phyloP scores from a whole-genome alignment of 1,284 basidiomycete species.

The Leccinum pachyderme region DNA sequence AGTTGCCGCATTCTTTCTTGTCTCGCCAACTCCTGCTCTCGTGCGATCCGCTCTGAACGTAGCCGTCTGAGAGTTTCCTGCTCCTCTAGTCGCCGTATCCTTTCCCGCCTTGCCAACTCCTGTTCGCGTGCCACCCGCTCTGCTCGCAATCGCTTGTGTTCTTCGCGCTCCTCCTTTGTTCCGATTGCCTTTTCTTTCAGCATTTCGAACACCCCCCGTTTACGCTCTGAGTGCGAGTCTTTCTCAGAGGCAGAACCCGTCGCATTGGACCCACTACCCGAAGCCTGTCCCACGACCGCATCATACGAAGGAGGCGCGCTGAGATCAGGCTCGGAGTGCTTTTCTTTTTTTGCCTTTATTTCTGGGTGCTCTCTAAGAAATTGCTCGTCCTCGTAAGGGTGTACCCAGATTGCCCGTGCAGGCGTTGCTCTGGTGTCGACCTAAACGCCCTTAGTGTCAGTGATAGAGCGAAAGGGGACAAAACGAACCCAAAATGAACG shows the following conservation, averaged over 20 bases:
- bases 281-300: slow-evolving; percentile 28
- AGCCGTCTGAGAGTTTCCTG: slow-evolving; percentile 42
- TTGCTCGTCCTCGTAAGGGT: slow-evolving; percentile 67
- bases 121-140: slow-evolving; percentile 33
- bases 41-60: slow-evolving; percentile 36
- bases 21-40: slow-evolving; percentile 16
- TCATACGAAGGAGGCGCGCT: slow-evolving; percentile 33
- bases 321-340: slow-evolving; percentile 15
- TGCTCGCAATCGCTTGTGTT: slow-evolving; percentile 37
- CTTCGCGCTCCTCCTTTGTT: slow-evolving; percentile 63
- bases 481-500: slow-evolving; percentile 37
- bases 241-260: background rate
- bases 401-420: slow-evolving; percentile 68
- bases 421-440: slow-evolving; percentile 65
- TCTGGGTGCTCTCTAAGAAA: slow-evolving; percentile 59
- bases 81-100: slow-evolving; percentile 19
- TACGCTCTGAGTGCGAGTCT: slow-evolving; percentile 26
- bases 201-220: slow-evolving; percentile 55
- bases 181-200: slow-evolving; percentile 62
- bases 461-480: background rate
- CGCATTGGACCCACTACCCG: slow-evolving; percentile 13
- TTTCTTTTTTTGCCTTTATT: slow-evolving; percentile 37
- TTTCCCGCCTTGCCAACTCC: slow-evolving; percentile 15
- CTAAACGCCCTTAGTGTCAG: slow-evolving; percentile 29
- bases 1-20: slow-evolving; percentile 19